phyloP scores from a whole-genome alignment of 2,329 filamentous ascomycete species.

The Arthrobotrys sphaeroides region DNA sequence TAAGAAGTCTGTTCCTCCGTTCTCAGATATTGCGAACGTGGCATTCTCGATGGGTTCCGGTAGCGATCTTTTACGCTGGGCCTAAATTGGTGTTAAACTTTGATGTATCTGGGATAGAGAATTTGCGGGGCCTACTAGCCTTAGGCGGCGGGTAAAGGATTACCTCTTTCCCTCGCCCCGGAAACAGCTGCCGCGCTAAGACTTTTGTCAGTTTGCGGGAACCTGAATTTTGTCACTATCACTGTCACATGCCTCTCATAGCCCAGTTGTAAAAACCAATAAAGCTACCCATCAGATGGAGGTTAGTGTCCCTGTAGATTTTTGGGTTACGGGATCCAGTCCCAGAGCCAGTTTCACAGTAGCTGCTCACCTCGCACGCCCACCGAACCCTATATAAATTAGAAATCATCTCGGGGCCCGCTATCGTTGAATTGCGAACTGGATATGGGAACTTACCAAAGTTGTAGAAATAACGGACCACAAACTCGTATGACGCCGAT shows the following conservation, averaged over 20 bases:
- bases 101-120: neutral
- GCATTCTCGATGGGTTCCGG: too few species aligned
- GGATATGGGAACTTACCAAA: neutral
- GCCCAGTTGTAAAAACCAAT: neutral
- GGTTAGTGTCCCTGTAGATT: too few species aligned
- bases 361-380: too few species aligned
- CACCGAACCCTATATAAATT: too few species aligned
- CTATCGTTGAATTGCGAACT: too few species aligned
- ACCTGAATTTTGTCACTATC: neutral
- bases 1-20: neutral
- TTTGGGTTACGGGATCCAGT: too few species aligned
- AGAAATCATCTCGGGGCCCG: too few species aligned
- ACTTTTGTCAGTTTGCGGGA: neutral
- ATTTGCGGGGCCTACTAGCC: neutral
- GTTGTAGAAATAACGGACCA: neutral
- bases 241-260: neutral
- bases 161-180: neutral
- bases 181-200: neutral
- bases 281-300: too few species aligned
- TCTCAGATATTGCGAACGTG: too few species aligned
- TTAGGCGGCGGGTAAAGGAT: neutral
- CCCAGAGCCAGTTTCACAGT: too few species aligned
- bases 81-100: neutral
- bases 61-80: too few species aligned
- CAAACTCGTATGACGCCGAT: too few species aligned